Evolutionary conservation across 345 rosid species (phyloP), one percentile per base, ranked within the genome.

Genomic region (Populus davidiana): DNA sequence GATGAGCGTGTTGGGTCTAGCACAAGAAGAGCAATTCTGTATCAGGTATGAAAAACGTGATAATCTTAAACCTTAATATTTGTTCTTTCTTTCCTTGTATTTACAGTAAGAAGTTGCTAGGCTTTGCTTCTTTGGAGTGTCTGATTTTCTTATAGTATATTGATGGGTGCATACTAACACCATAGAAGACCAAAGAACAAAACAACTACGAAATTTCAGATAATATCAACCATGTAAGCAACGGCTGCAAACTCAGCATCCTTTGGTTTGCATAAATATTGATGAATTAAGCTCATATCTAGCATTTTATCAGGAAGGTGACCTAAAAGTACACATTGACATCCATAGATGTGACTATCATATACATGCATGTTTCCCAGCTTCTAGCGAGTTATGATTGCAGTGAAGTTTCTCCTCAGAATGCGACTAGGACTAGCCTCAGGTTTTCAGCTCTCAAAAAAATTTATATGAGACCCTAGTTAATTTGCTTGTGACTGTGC

Each of bases 1-100:
- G 91, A 92, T 68, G 99, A 96, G 81, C 64, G 23, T 49, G 78
- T 96, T 41, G 98, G 97, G 33, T 75, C 83, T 21, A 74, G 54
- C 77, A 90, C 91, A 70, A 87, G 99, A 80, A 82, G 97, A 76
- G 83, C 85, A 77, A 81, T 92, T 43, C 84, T 96, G 77, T 91
- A 94, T 86, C 89, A 90, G 84, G 99, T 96, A 80, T 76, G 88
- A 71, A 72, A 35, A 25, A 43, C 77, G 39, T 68, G 62, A 44
- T 68, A 20, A 23, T 67, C 76, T 31, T 69, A 36, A 71, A 74
- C 31, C 73, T 72, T 38, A 8, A 78, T 61, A 8, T 14, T 31
- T 44, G 16, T n/a, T 49, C 25, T 21, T 14, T 49, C 25, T 21
- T 61, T n/a, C 12, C 44, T 59, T n/a, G 5, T 11, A 10, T 59